Base-by-base conservation (phyloP, 495 filamentous ascomycete species). In the Xylaria cubensis region DNA sequence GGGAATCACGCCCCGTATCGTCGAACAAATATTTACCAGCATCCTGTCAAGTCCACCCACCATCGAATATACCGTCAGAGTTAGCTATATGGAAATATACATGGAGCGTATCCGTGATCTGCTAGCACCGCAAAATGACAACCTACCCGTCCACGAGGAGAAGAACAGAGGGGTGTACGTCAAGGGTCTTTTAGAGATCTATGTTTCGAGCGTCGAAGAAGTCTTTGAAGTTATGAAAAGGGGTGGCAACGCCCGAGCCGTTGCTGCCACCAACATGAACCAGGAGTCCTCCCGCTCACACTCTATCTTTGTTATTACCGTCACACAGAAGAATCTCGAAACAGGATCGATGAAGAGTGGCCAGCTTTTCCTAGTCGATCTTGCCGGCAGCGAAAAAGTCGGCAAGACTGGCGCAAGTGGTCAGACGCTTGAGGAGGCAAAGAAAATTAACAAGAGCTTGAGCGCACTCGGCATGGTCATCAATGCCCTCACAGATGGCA, bases 181-280 rank as follows among this genome's bases (percentile, higher is more conserved):
- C 74, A 98, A 99, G 79, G 97, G 95, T 8, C 85, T 99, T 73
- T 81, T 97, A 67, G 96, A 98, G 80, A 92, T 97, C 48, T 99
- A 99, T 77, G 97, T 98, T 29, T 95, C 93, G 21, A 97, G 93
- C 79, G 94, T 98, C 32, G 90, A 93, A 72, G 96, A 99, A 77
- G 96, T 99, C 36, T 98, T 97, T 76, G 94, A 97, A 80, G 94
- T 98, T 41, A 97, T 99, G 94, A 89, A 94, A 79, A 90, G 94
- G 74, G 96, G 96, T 83, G 96, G 94, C 74, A 86, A 88, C 62
- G 90, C 97, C 53, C 87, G 96, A 80, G 94, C 94, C 36, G 94
- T 97, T n/a, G 92, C 96, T 42, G 92, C 97, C n/a, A 99, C 96
- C 64, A 98, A 99, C 85, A 99, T 99, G 96, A 99, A 99, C 81